A percentile compares a stretch with the other conserved stretches of the same genome.
Conservation (phyloP, 192 early-diverging fungal species). For the Coemansia sp. region DNA sequence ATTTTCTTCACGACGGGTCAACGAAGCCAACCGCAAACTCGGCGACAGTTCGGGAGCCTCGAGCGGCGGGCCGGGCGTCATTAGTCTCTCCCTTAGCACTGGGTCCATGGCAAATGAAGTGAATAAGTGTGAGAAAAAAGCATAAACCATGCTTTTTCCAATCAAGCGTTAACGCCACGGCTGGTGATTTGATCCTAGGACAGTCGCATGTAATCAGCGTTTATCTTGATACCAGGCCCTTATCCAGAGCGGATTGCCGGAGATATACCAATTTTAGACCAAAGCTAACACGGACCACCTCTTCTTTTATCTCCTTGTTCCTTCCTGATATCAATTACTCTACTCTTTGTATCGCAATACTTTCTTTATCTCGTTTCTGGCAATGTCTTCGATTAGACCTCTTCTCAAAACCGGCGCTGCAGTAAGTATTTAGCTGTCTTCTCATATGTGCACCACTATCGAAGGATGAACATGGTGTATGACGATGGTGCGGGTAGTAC, state of each 20-base stretch:
- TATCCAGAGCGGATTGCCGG: no score
- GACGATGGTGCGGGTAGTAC: no score
- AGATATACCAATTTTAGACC: no score
- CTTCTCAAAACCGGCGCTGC: constrained; percentile 45
- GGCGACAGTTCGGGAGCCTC: constrained; percentile 32
- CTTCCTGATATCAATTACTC: neutral
- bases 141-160: no score
- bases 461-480: no score
- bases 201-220: no score
- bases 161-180: no score
- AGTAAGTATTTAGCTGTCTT: constrained; percentile 30
- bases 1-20: constrained; percentile 46
- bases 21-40: constrained; percentile 26
- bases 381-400: constrained; percentile 39
- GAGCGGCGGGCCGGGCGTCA: constrained; percentile 40
- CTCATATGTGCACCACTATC: neutral
- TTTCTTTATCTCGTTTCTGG: neutral
- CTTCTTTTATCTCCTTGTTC: neutral
- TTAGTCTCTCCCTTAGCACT: constrained; percentile 36
- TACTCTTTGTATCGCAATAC: no score
- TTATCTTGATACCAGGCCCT: no score
- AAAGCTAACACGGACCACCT: neutral
- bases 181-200: no score
- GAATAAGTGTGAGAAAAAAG: no score
- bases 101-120: no score